Base-by-base conservation (phyloP, 345 rosid species). In the Bruguiera sexangula region DNA sequence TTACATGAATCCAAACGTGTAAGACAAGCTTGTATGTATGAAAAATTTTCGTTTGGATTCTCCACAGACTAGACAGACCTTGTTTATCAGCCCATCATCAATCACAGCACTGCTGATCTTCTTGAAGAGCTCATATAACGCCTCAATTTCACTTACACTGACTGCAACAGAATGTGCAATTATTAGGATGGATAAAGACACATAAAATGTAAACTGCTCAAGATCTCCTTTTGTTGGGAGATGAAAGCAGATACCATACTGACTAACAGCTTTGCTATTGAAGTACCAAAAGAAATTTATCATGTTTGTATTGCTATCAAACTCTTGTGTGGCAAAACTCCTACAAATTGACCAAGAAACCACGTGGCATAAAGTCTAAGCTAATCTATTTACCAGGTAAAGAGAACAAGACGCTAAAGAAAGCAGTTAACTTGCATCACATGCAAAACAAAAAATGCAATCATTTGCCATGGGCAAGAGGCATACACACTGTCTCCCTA, bases 101-200 rank as follows among this genome's bases (percentile, higher is more conserved):
- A 90, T 92, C 72, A 96, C 99, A 9, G 96, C 99, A 63, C 99
- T 96, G 82, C 99, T 92, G 70, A 96, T 96, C 88, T 92, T 92
- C 88, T 96, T 92, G 73, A 96, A 96, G 30, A 96, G 94, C 80
- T 96, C 99, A 73, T 96, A 96, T 24, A 95, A 90, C 30, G 99
- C 99, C 80, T 95, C 99, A 58, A 95, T 89, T 84, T 95, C 99
- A 79, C 99, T 96, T 59, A 92, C 99, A 73, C 93, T 92, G 74
- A 96, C 98, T 96, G 92, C 90, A 68, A 74, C 73, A 30, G 21
- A 69, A 67, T 31, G 74, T 39, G 46, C 39, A 78, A 73, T 50
- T 9, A 60, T 53, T 24, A 5, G 20, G 20, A 65, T 48, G 39
- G 19, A 15, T 32, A 51, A 43, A 58, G 56, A 58, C 57, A 65